These are phyloP conservation scores for Gnomoniopsis sp. DNA, from an alignment of 2,329 filamentous ascomycete species.

Conservation along the genomic window DNA sequence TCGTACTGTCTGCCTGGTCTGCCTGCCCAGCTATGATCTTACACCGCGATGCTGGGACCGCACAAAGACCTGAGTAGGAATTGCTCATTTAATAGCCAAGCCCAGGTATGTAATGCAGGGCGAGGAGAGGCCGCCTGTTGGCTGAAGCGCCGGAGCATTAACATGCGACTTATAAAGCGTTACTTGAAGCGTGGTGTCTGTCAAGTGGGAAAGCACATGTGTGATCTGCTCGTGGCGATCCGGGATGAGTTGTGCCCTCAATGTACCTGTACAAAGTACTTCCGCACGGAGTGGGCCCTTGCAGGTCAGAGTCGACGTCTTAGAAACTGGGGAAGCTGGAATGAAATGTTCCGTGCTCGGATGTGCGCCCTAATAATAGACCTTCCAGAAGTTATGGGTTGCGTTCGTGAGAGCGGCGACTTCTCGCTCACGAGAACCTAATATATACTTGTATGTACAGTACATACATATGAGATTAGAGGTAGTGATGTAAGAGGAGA, in stretches of 20 bases:
- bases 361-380: background rate
- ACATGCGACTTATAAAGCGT: background rate
- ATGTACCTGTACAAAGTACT: background rate
- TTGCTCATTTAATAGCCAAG: background rate
- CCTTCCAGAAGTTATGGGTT: background rate
- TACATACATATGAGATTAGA: background rate
- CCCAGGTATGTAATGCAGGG: background rate
- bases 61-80: no score
- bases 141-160: background rate
- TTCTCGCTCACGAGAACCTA: background rate
- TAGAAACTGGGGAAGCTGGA: background rate
- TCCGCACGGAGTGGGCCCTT: background rate
- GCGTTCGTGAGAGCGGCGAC: background rate
- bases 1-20: background rate
- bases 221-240: constrained; percentile 2
- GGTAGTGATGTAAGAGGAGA: background rate
- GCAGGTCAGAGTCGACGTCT: background rate
- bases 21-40: background rate
- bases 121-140: background rate
- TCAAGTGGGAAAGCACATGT: background rate
- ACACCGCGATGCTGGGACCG: background rate
- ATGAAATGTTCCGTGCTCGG: constrained; percentile 3
- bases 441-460: no score
- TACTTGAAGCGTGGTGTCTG: constrained; percentile 3
- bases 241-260: background rate